Base-by-base conservation (phyloP, 148 eudicot genomes). In the Nyssa sinensis region DNA sequence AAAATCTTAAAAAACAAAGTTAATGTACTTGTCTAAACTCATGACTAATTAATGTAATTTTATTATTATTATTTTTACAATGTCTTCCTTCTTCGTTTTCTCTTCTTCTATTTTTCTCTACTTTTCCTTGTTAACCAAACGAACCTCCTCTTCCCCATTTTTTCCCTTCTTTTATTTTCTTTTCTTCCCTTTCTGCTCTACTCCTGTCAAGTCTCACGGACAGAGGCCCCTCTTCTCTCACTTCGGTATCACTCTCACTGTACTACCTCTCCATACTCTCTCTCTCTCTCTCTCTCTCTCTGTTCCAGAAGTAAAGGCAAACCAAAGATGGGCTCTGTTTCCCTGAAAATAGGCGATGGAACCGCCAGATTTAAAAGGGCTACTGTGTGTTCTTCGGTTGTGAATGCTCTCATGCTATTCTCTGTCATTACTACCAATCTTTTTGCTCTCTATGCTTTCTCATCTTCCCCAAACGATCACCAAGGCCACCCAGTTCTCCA, bases 321-420 rank as follows among this genome's bases (percentile, higher is more conserved):
- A 60, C 33, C 39, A 82, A 34, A 69, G 66, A 93, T 94, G 98
- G 98, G 98, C 0, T 86, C 97, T 13, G 98, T 94, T 59, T 93
- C 99, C 28, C 81, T 95, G 32, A 95, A 95, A 68, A 91, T 95
- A 11, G 99, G 99, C 5, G 97, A 96, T 47, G 99, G 98, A 59
- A 93, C 99, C 0, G 99, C 99, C 25, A 91, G 97, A 85, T 96
- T 93, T 83, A 93, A 80, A 75, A 83, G 86, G 69, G 88, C 92
- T 1, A 74, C 98, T 23, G 62, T 88, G 21, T 91, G 97, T 61
- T 88, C 99, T 31, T 93, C 97, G 23, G 91, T 94, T 7, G 91
- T 89, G 10, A 93, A 96, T 74, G 75, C 86, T 13, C 76, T 93
- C 4, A 96, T 96, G 99, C 88, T 96, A 1, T 83, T 96, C 74